A percentile compares a stretch with the other conserved stretches of the same genome.
Conservation (phyloP, 345 rosid species). For the Corchorus capsularis region DNA sequence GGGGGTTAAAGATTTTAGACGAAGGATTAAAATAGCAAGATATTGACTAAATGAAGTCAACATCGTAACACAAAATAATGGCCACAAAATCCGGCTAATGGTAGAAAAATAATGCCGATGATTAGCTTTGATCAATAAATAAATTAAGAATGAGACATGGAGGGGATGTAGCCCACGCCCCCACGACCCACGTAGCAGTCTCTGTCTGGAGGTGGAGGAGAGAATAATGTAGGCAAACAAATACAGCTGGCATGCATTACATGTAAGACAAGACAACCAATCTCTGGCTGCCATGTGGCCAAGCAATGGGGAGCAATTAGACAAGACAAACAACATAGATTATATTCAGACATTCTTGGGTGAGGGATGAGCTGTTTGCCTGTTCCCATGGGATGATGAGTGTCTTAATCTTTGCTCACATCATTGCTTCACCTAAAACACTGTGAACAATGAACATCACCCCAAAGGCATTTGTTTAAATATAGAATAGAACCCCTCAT, state of each 20-base stretch:
- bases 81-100: not conserved
- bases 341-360: not conserved
- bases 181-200: not conserved
- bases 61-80: not conserved
- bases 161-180: not conserved
- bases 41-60: not conserved
- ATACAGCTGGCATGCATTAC: slow-evolving; percentile 22
- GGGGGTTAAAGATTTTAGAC: not conserved
- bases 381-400: not conserved
- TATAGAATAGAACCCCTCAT: not conserved
- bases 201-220: not conserved
- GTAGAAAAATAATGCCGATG: not conserved
- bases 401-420: not conserved
- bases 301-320: not conserved
- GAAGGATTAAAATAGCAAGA: not conserved
- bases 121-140: not conserved
- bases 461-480: not conserved
- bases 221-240: not conserved
- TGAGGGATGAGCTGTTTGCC: slow-evolving; percentile 20
- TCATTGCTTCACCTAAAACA: slow-evolving; percentile 7
- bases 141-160: not conserved
- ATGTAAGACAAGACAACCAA: not conserved
- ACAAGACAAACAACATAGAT: slow-evolving; percentile 4
- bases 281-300: not conserved
- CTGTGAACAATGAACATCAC: not conserved